These are phyloP conservation scores for Prosopis cineraria DNA, from an alignment of 306 rosid genomes.

Conservation along the genomic window DNA sequence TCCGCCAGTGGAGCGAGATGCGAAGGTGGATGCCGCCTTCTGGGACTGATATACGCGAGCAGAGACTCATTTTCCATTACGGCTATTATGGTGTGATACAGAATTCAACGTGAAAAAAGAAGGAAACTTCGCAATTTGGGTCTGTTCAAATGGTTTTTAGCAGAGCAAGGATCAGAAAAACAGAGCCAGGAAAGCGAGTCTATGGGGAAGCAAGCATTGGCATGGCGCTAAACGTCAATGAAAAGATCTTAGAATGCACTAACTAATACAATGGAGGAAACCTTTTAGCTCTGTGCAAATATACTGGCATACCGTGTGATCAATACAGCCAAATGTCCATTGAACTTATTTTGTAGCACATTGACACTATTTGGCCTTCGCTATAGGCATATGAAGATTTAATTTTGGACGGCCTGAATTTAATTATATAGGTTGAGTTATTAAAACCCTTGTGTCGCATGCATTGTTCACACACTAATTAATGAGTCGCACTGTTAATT, in stretches of 20 bases:
- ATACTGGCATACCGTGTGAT: too few relatives aligned
- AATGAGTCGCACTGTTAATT: too few relatives aligned
- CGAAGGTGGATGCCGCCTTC: conserved; percentile 24
- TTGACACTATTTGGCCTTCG: too few relatives aligned
- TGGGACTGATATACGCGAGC: conserved; percentile 66
- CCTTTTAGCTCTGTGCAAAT: too few relatives aligned
- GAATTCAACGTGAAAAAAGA: background rate
- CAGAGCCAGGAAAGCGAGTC: background rate
- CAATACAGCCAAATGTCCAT: too few relatives aligned
- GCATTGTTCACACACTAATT: too few relatives aligned
- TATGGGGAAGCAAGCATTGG: background rate
- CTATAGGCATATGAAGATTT: too few relatives aligned
- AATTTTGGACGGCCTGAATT: too few relatives aligned
- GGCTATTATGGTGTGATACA: background rate
- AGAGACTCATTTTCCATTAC: conserved; percentile 89
- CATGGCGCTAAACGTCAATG: background rate
- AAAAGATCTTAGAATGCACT: background rate
- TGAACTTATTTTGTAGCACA: too few relatives aligned
- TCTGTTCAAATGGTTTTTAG: background rate
- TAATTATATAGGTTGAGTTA: too few relatives aligned
- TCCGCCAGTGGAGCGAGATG: conserved; percentile 64
- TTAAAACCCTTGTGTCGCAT: too few relatives aligned
- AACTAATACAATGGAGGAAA: too few relatives aligned
- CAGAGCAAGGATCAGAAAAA: background rate
- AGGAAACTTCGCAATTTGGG: conserved; percentile 21